phyloP scores from a whole-genome alignment of 1,139 yeast genomes.

The Debaryomyces robertsiae region DNA sequence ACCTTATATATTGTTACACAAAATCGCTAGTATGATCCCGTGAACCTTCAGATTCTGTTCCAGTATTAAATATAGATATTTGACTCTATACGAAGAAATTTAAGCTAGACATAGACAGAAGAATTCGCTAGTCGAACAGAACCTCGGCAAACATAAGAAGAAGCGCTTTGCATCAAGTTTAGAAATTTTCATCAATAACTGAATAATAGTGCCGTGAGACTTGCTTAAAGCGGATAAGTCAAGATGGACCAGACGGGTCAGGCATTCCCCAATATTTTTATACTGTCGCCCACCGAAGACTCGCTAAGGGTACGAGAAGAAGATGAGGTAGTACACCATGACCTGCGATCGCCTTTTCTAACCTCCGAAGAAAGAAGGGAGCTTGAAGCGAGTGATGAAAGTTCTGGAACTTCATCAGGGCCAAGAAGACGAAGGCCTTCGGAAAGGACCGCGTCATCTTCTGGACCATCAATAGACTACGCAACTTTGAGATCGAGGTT shows the following conservation, averaged over 20 bases:
- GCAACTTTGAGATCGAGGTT: not conserved
- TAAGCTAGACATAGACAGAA: no score
- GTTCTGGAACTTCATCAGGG: not conserved
- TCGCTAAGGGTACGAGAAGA: not conserved
- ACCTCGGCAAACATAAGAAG: no score
- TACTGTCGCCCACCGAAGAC: constrained; percentile 6
- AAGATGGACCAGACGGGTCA: constrained; percentile 4
- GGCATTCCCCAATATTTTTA: not conserved
- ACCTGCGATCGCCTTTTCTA: not conserved
- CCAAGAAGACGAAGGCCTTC: constrained; percentile 2
- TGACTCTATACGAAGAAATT: no score
- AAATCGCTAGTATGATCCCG: no score
- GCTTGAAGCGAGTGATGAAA: not conserved
- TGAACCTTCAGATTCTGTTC: no score
- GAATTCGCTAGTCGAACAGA: no score
- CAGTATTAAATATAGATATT: no score
- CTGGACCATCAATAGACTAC: not conserved
- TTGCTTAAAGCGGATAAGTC: not conserved
- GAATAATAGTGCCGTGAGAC: not conserved
- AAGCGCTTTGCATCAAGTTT: no score
- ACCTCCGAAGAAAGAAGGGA: constrained; percentile 1
- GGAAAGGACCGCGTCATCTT: not conserved
- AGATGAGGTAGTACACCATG: not conserved
- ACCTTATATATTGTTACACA: no score
- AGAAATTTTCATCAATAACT: no score